phyloP scores from a whole-genome alignment of 139 green algal species.

The Mesotaenium endlicherianum region DNA sequence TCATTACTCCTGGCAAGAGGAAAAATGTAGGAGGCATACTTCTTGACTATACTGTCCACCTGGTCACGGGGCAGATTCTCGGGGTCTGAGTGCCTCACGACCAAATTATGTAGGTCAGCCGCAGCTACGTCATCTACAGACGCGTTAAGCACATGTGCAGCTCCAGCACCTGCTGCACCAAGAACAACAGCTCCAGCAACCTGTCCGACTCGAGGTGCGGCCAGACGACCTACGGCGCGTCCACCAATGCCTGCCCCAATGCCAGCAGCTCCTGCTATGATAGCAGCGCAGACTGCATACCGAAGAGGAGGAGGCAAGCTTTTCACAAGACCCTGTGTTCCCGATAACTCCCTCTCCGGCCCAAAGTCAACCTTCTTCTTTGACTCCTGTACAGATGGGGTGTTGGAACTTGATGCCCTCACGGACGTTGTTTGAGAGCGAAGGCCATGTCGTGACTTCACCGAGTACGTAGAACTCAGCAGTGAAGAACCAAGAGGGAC shows the following conservation, averaged over 20 bases:
- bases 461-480: neutral
- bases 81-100: constrained; percentile 16
- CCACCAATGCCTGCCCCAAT: constrained; percentile 18
- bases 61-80: constrained; percentile 11
- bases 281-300: constrained; percentile 11
- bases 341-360: constrained; percentile 12
- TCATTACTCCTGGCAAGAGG: neutral
- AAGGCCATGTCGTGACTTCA: neutral
- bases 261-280: constrained; percentile 19
- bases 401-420: neutral
- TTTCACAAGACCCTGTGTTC: constrained; percentile 15
- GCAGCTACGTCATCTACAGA: constrained; percentile 40
- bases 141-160: constrained; percentile 14
- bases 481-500: neutral
- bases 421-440: neutral
- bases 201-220: constrained; percentile 6
- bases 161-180: constrained; percentile 16
- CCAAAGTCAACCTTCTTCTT: constrained; percentile 23
- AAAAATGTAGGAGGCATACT: constrained; percentile 1
- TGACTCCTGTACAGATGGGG: neutral
- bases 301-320: constrained; percentile 21
- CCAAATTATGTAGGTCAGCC: constrained; percentile 32
- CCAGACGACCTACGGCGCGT: neutral
- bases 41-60: constrained; percentile 27
- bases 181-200: constrained; percentile 28